phyloP scores from a whole-genome alignment of 2,329 filamentous ascomycete species.

The Cadophora luteo-olivacea region DNA sequence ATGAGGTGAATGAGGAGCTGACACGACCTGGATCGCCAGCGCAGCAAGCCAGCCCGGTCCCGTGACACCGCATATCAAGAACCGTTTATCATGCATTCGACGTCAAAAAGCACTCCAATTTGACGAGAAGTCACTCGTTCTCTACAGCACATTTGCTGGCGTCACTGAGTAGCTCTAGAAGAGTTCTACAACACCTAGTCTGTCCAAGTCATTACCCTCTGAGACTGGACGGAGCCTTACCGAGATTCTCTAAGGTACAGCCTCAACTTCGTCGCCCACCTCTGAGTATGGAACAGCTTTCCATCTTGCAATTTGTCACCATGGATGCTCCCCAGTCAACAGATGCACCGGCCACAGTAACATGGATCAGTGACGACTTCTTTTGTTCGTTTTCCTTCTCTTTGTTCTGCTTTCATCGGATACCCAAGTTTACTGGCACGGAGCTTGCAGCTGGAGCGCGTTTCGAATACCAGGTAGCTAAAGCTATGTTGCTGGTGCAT shows the following conservation, averaged over 20 bases:
- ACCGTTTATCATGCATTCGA: background rate
- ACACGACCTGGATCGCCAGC: constrained; percentile 12
- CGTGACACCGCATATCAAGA: constrained; percentile 23
- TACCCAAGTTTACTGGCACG: no score
- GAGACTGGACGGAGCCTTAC: background rate
- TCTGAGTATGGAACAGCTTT: background rate
- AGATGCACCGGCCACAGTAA: background rate
- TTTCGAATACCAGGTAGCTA: no score
- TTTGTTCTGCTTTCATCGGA: no score
- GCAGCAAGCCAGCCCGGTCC: constrained; percentile 17
- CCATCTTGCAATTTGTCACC: background rate
- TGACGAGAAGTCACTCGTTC: no score
- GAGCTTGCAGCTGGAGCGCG: no score
- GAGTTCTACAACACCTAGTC: no score
- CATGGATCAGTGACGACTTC: no score
- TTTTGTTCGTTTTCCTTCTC: no score
- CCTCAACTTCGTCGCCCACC: background rate
- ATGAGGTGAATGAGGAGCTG: background rate
- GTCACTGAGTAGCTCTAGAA: no score
- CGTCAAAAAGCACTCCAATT: no score
- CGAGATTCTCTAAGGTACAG: background rate
- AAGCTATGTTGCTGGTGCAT: no score
- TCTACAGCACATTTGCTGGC: no score
- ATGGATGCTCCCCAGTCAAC: background rate
- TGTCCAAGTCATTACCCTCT: background rate